phyloP scores from a whole-genome alignment of 2,329 filamentous ascomycete species.

The Botrytis fragariae region DNA sequence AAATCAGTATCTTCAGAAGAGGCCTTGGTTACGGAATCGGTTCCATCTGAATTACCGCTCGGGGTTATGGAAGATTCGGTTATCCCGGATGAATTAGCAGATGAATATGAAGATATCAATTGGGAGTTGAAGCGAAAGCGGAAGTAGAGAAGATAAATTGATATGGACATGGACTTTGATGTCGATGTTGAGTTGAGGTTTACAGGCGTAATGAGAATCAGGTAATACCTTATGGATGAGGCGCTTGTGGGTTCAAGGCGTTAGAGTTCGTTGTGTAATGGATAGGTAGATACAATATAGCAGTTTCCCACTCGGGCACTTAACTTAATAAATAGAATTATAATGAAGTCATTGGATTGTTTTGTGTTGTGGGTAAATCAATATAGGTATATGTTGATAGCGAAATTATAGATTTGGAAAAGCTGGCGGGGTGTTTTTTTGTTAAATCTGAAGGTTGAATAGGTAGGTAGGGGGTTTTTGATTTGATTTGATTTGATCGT shows the following conservation, averaged over 20 bases:
- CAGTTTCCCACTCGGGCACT: too few species aligned
- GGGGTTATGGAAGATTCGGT: constrained; percentile 5
- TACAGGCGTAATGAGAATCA: background rate
- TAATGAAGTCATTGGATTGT: too few species aligned
- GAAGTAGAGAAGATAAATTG: background rate
- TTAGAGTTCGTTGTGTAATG: too few species aligned
- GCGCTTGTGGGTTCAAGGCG: background rate
- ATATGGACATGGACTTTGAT: background rate
- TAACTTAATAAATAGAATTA: too few species aligned
- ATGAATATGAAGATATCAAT: constrained; percentile 26
- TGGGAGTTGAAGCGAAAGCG: constrained; percentile 34
- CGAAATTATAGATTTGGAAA: too few species aligned
- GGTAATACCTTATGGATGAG: constrained; percentile 13
- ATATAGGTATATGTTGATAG: too few species aligned
- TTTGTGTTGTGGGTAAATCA: too few species aligned
- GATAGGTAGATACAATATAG: too few species aligned
- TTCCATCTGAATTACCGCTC: background rate
- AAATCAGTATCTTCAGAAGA: constrained; percentile 30
- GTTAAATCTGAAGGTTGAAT: too few species aligned
- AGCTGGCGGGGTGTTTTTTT: too few species aligned
- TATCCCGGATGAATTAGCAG: constrained; percentile 16
- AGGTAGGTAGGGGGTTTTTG: too few species aligned
- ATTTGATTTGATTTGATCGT: too few species aligned
- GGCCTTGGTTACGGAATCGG: constrained; percentile 2
- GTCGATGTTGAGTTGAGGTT: background rate